A percentile compares a stretch with the other conserved stretches of the same genome.
Conservation (phyloP, 2,329 filamentous ascomycete species). For the Harringtonia lauricola region DNA sequence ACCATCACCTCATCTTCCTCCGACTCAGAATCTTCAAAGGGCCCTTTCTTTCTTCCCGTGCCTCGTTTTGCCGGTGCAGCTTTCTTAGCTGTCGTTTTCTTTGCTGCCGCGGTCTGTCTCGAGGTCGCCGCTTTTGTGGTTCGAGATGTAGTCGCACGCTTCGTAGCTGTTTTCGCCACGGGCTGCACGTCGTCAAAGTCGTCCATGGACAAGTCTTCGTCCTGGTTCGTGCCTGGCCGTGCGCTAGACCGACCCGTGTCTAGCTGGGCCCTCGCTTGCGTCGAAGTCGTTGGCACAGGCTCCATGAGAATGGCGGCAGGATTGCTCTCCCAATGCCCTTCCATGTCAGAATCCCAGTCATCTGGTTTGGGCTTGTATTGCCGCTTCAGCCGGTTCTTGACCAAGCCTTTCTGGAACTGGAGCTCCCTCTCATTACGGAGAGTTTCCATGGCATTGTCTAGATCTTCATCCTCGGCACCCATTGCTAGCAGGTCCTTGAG, state of each 20-base stretch:
- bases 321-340: conserved; percentile 77
- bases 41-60: conserved; percentile 31
- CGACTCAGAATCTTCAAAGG: conserved; percentile 26
- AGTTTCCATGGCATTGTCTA: conserved; percentile 66
- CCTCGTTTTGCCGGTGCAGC: conserved; percentile 28
- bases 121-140: conserved; percentile 25
- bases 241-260: neutral
- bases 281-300: conserved; percentile 3
- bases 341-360: conserved; percentile 79
- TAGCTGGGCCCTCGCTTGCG: neutral
- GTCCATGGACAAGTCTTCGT: conserved; percentile 40
- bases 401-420: conserved; percentile 55
- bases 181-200: conserved; percentile 39
- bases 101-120: conserved; percentile 18
- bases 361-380: conserved; percentile 66
- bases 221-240: conserved; percentile 20
- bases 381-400: conserved; percentile 27
- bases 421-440: conserved; percentile 61
- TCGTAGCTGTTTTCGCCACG: conserved; percentile 14
- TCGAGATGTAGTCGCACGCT: conserved; percentile 12
- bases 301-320: conserved; percentile 48
- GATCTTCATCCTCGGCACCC: conserved; percentile 57
- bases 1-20: conserved; percentile 39
- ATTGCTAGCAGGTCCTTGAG: conserved; percentile 58
- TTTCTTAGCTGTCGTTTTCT: conserved; percentile 20